Base-by-base conservation (phyloP, 257 asterid genomes). In the Salvia miltiorrhiza region DNA sequence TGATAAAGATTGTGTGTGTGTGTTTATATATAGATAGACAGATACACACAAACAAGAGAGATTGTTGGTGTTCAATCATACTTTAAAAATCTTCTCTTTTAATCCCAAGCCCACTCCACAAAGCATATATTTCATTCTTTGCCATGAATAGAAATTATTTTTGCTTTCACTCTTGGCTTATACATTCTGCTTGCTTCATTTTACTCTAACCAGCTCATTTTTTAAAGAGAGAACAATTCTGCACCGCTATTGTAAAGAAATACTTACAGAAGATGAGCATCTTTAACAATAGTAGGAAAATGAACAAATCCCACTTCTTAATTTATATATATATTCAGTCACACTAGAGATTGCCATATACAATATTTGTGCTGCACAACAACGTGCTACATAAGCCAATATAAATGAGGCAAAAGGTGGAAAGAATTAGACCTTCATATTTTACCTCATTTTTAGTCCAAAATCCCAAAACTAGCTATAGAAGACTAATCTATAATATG, bases 1-100 rank as follows among this genome's bases (percentile, higher is more conserved):
- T 54, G 20, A 26, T 10, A 14, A 13, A 48, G 7, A 37, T 53
- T 12, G 30, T 39, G 40, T 7, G 4, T 66, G 30, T 1, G 17
- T 30, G 3, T 56, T 2, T 52, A 4, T 43, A 43, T 11, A 43
- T 26, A 12, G 20, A 14, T 48, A 13, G 23, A 30, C 32, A 30
- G 35, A 33, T n/a, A 12, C 7, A 45, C 47, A 73, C 19, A 54
- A 0, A 17, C 14, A 9, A 23, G 8, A 1, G 37, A 49, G 52
- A 14, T 8, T 7, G 8, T 47, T 45, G 52, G 60, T 49, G 52
- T 49, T 65, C 30, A 65, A 43, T 59, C 71, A 54, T 4, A 59
- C 71, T 66, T 72, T 13, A n/a, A n/a, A 71, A 43, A 66, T 72
- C 72, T 53, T 9, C 63, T 67, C 23, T 77, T 60, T 53, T 17